These are phyloP conservation scores for Exophiala dermatitidis DNA, from an alignment of 2,329 filamentous ascomycete species.

Conservation along the genomic window DNA sequence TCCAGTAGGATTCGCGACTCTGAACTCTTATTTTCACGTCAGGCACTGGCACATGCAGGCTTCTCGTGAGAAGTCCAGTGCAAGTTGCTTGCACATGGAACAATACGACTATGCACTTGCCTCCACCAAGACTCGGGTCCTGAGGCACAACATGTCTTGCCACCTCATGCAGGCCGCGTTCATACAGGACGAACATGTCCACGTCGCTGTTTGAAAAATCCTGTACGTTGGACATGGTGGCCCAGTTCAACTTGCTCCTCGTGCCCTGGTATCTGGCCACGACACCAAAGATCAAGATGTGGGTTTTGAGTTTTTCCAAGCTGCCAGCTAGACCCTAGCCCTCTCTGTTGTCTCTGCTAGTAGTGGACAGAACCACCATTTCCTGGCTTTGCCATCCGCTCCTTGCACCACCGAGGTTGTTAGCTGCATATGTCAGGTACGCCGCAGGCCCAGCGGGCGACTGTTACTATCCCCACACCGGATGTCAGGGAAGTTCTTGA, in stretches of 20 bases:
- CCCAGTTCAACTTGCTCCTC: too few relatives aligned
- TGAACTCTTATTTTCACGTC: background rate
- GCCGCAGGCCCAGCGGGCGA: background rate
- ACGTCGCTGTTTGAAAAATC: too few relatives aligned
- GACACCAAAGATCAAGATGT: background rate
- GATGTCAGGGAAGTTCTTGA: background rate
- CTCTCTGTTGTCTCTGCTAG: background rate
- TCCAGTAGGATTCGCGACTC: background rate
- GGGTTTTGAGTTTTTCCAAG: background rate
- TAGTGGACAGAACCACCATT: background rate
- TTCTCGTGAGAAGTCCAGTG: too few relatives aligned
- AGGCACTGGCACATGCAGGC: background rate
- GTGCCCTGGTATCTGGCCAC: too few relatives aligned
- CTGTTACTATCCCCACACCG: background rate
- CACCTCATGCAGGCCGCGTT: too few relatives aligned
- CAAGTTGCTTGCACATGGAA: too few relatives aligned
- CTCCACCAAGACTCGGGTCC: too few relatives aligned
- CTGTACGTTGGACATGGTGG: too few relatives aligned
- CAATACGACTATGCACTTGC: too few relatives aligned
- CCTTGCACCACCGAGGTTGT: background rate
- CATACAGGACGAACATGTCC: too few relatives aligned
- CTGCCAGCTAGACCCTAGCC: background rate
- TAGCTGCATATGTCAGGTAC: constrained; percentile 6
- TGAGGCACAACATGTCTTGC: too few relatives aligned
- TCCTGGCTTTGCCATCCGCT: background rate